These are phyloP conservation scores for Arachnopeziza araneosa DNA, from an alignment of 2,329 filamentous ascomycete species.

Conservation along the genomic window DNA sequence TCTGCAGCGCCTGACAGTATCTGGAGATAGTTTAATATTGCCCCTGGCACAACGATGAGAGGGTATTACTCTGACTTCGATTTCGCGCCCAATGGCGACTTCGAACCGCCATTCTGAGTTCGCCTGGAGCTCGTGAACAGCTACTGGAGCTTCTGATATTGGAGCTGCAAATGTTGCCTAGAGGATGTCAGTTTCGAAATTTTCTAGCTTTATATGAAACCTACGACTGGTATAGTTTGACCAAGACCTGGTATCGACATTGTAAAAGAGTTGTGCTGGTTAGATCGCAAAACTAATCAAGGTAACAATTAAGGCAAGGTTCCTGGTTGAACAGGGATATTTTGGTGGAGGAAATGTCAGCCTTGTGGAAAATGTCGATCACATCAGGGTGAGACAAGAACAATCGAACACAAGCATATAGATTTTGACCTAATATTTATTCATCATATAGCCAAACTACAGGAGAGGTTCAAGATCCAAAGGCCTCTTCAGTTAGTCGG, in stretches of 20 bases:
- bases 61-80: constrained; percentile 45
- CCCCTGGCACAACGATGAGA: neutral
- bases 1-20: constrained; percentile 80
- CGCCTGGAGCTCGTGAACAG: constrained; percentile 50
- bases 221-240: constrained; percentile 57
- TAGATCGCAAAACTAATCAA: neutral
- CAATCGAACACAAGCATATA: too few species aligned
- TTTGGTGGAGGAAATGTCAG: too few species aligned
- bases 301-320: neutral
- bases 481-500: too few species aligned
- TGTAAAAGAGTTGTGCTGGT: neutral
- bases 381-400: too few species aligned
- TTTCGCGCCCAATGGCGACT: constrained; percentile 49
- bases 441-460: too few species aligned
- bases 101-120: constrained; percentile 77
- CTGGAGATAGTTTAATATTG: constrained; percentile 40
- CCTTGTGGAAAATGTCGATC: too few species aligned
- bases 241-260: constrained; percentile 75
- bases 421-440: too few species aligned
- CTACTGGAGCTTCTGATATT: constrained; percentile 33
- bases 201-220: constrained; percentile 17
- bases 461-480: neutral
- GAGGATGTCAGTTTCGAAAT: constrained; percentile 11
- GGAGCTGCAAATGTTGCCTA: constrained; percentile 24
- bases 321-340: constrained; percentile 6